Percentiles rank a stretch among this genome's conserved stretches.
Conservation (phyloP, 2,329 filamentous ascomycete genomes). For the Fusarium sp. region DNA sequence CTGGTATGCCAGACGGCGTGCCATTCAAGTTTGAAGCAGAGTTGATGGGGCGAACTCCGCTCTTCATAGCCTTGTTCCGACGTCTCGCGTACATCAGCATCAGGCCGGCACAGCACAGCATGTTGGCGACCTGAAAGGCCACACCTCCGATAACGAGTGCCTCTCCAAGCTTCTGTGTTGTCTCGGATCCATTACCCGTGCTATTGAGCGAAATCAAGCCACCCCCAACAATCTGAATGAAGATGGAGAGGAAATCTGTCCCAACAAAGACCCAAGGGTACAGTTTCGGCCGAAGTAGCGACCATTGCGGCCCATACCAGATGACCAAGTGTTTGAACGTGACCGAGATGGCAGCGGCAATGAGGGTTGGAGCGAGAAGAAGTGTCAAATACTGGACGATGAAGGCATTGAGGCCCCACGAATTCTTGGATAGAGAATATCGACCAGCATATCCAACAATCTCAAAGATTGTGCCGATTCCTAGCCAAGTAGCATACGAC, state of each 20-base stretch:
- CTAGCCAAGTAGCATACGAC: conserved; percentile 55
- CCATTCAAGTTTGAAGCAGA: conserved; percentile 1
- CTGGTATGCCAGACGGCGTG: not conserved
- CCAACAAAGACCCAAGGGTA: conserved; percentile 68
- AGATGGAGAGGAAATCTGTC: conserved; percentile 61
- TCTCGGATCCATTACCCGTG: conserved; percentile 22
- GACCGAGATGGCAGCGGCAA: conserved; percentile 63
- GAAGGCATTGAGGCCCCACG: conserved; percentile 58
- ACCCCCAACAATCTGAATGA: conserved; percentile 45
- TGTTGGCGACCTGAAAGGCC: conserved; percentile 48
- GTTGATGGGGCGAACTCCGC: not conserved
- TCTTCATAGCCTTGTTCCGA: conserved; percentile 20
- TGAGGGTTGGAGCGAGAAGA: conserved; percentile 60
- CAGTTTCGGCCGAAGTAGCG: conserved; percentile 57
- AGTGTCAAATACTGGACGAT: conserved; percentile 59
- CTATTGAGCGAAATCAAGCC: conserved; percentile 30
- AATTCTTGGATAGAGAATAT: conserved; percentile 56
- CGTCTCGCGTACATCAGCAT: conserved; percentile 36
- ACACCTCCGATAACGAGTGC: conserved; percentile 45
- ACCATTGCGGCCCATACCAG: conserved; percentile 59
- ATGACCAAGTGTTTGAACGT: conserved; percentile 63
- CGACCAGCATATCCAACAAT: conserved; percentile 60
- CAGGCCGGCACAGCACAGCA: conserved; percentile 41
- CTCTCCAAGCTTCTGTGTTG: conserved; percentile 29
- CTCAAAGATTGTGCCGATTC: conserved; percentile 58